phyloP scores from a whole-genome alignment of 305 asterid genomes.

The Coffea humblotiana region DNA sequence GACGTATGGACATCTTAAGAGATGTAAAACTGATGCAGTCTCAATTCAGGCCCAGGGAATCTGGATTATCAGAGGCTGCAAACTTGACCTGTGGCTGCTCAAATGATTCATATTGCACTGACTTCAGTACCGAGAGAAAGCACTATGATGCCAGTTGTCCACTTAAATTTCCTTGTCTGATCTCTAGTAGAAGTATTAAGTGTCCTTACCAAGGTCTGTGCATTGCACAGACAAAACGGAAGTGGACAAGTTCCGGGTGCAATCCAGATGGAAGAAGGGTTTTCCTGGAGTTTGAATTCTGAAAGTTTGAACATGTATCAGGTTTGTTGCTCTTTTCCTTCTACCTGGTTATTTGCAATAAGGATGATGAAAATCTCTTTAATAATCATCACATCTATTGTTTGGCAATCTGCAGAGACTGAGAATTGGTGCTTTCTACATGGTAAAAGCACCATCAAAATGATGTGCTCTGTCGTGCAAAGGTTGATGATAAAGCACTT shows the following conservation, averaged over 20 bases:
- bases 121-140: constrained; percentile 24
- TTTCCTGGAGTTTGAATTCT: constrained; percentile 60
- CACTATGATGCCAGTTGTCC: constrained; percentile 24
- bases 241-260: constrained; percentile 38
- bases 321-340: constrained; percentile 43
- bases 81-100: constrained; percentile 24
- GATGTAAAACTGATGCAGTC: constrained; percentile 44
- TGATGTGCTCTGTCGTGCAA: constrained; percentile 41
- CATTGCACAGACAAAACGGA: constrained; percentile 35
- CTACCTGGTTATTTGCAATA: not conserved
- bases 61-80: constrained; percentile 31
- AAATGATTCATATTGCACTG: constrained; percentile 21
- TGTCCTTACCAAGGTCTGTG: constrained; percentile 45
- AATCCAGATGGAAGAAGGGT: constrained; percentile 43
- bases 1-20: constrained; percentile 38
- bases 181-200: constrained; percentile 38
- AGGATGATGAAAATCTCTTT: not conserved
- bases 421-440: constrained; percentile 64
- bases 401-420: constrained; percentile 55
- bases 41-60: constrained; percentile 27
- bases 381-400: not conserved
- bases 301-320: constrained; percentile 52
- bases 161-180: constrained; percentile 49
- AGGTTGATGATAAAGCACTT: constrained; percentile 28
- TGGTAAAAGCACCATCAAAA: constrained; percentile 50